phyloP scores from a whole-genome alignment of 2,329 filamentous ascomycete species.

The Boeremia exigua region DNA sequence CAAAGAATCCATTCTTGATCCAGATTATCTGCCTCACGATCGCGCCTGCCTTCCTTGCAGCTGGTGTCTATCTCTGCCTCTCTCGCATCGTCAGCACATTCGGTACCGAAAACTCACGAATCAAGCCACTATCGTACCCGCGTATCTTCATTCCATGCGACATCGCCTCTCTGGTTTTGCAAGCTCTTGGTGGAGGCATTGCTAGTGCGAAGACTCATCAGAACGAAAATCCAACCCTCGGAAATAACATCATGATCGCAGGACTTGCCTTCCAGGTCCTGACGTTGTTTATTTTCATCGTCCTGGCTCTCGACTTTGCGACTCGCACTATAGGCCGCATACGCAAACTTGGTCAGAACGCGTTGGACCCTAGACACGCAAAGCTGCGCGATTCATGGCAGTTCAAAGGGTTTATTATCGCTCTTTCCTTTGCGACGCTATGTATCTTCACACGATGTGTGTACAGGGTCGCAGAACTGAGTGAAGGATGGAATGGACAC shows the following conservation, averaged over 20 bases:
- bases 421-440: constrained; percentile 64
- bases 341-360: constrained; percentile 28
- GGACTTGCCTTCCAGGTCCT: constrained; percentile 54
- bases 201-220: constrained; percentile 45
- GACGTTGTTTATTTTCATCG: constrained; percentile 52
- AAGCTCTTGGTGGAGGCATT: constrained; percentile 54
- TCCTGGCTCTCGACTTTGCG: constrained; percentile 51
- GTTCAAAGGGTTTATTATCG: constrained; percentile 63
- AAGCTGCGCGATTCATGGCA: constrained; percentile 41
- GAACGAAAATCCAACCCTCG: constrained; percentile 41
- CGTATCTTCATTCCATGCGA: constrained; percentile 60
- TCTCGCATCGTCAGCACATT: constrained; percentile 51
- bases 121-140: constrained; percentile 55
- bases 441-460: constrained; percentile 69
- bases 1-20: constrained; percentile 65
- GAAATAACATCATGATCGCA: constrained; percentile 55
- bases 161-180: constrained; percentile 52
- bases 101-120: constrained; percentile 49
- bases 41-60: constrained; percentile 62
- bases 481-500: constrained; percentile 65
- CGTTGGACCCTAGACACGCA: constrained; percentile 34
- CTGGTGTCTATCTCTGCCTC: constrained; percentile 71
- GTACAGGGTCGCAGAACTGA: constrained; percentile 71
- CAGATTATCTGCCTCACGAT: constrained; percentile 69
- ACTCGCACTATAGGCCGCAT: constrained; percentile 34